Percentiles rank a stretch among this genome's conserved stretches.
These are phyloP conservation scores for Gossypium anomalum DNA, from an alignment of 345 rosid genomes.

Conservation along the genomic window DNA sequence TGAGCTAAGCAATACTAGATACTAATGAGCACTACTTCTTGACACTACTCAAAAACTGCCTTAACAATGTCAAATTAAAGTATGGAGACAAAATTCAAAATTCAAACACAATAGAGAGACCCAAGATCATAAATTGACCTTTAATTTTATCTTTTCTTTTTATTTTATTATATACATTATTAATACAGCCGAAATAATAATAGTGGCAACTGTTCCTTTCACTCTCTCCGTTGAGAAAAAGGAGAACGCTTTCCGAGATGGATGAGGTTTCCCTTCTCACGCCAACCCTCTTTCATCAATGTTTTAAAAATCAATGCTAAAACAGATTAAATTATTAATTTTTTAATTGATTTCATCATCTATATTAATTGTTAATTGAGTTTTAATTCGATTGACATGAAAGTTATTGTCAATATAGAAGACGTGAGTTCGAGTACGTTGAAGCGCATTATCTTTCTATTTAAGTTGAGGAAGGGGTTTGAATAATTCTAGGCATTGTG, in stretches of 20 bases:
- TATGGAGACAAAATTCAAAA: too few species aligned
- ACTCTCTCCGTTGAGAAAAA: conserved; percentile 14
- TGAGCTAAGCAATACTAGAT: too few species aligned
- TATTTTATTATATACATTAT: neutral
- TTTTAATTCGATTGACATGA: rapidly evolving
- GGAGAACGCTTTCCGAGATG: conserved; percentile 49
- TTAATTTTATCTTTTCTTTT: neutral
- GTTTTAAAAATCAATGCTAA: too few species aligned
- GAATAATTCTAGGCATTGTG: rapidly evolving
- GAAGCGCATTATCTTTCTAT: too few species aligned
- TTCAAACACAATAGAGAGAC: too few species aligned
- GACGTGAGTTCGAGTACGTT: rapidly evolving
- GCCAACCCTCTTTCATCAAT: conserved; percentile 23
- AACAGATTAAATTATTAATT: too few species aligned
- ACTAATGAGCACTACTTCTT: too few species aligned
- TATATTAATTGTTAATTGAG: too few species aligned
- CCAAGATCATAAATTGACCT: too few species aligned
- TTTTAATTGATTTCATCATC: too few species aligned
- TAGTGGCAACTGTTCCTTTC: neutral
- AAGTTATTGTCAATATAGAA: rapidly evolving
- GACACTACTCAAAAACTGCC: too few species aligned
- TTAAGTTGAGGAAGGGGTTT: rapidly evolving
- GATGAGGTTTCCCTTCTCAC: conserved; percentile 39
- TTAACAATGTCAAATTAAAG: too few species aligned
- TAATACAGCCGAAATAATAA: neutral